Conservation (phyloP, 108 stramenopile genomes). For the Skeletonema tropicum region DNA sequence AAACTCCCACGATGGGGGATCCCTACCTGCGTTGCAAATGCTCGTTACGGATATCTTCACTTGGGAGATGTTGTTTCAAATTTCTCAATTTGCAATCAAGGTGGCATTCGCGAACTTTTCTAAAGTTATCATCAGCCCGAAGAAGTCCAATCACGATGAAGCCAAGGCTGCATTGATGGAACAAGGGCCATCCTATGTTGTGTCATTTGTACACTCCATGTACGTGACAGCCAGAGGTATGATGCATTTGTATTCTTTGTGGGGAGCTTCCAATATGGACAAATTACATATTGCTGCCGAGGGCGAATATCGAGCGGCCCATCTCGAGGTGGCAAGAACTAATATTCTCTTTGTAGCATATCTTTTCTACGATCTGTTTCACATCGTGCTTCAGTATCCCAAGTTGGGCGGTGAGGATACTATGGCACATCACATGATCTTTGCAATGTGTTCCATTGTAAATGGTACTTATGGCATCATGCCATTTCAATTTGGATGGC, state of each 20-base stretch:
- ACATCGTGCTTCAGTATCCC: constrained; percentile 37
- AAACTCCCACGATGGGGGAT: constrained; percentile 37
- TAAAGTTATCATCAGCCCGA: not conserved
- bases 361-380: constrained; percentile 43
- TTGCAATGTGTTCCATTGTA: constrained; percentile 31
- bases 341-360: constrained; percentile 46
- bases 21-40: constrained; percentile 14
- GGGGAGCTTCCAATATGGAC: constrained; percentile 20
- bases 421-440: constrained; percentile 41
- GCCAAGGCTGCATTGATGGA: constrained; percentile 21
- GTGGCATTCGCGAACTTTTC: not conserved
- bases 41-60: constrained; percentile 17
- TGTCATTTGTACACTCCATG: constrained; percentile 41
- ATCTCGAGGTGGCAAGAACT: constrained; percentile 35
- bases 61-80: constrained; percentile 31
- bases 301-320: constrained; percentile 11
- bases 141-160: not conserved
- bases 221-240: constrained; percentile 40
- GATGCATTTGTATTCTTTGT: constrained; percentile 29
- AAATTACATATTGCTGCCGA: constrained; percentile 29
- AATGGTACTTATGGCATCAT: constrained; percentile 46
- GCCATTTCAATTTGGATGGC: constrained; percentile 48
- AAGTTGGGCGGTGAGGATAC: constrained; percentile 44
- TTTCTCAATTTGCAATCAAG: constrained; percentile 6
- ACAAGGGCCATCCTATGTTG: constrained; percentile 44